Percentiles rank a stretch among this genome's conserved stretches.
These are phyloP conservation scores for Borealophlyctis nickersoniae DNA, from an alignment of 192 early-diverging fungal genomes.

Conservation along the genomic window DNA sequence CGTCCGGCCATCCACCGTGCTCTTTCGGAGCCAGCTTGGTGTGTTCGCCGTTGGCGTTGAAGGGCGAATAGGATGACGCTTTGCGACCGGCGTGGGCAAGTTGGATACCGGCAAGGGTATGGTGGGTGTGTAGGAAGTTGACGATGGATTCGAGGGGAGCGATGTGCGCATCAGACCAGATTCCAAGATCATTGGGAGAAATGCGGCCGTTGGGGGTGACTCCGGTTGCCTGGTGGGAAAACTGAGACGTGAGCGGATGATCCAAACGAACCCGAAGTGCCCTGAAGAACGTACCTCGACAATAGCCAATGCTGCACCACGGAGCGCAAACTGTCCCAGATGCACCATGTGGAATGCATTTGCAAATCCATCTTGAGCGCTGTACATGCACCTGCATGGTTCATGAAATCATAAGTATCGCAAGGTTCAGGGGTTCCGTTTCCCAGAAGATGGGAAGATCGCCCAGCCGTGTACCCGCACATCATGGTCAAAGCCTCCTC, in stretches of 20 bases:
- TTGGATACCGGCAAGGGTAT: constrained; percentile 55
- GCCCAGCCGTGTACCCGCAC: constrained; percentile 5
- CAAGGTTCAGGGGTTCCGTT: not conserved
- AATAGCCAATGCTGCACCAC: constrained; percentile 76
- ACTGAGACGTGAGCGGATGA: not conserved
- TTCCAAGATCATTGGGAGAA: constrained; percentile 70
- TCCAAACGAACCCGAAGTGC: constrained; percentile 5
- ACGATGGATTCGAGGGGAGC: constrained; percentile 53
- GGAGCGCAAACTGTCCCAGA: constrained; percentile 64
- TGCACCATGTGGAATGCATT: constrained; percentile 35
- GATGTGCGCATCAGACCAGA: constrained; percentile 82
- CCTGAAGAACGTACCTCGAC: constrained; percentile 51
- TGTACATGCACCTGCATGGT: constrained; percentile 12
- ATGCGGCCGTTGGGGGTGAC: constrained; percentile 77
- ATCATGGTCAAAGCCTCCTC: too few relatives aligned
- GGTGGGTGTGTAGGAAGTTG: constrained; percentile 58
- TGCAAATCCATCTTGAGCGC: constrained; percentile 20
- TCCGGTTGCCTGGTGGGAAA: constrained; percentile 49
- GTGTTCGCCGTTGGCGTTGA: constrained; percentile 15
- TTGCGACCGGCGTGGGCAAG: constrained; percentile 84
- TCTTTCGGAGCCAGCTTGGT: constrained; percentile 24
- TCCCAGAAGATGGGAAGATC: not conserved
- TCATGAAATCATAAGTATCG: constrained; percentile 6
- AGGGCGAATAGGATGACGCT: constrained; percentile 39
- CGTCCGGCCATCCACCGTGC: constrained; percentile 69